Evolutionary conservation across 1,284 basidiomycete species (phyloP).

Genomic region (Papiliotrema fonsecae): DNA sequence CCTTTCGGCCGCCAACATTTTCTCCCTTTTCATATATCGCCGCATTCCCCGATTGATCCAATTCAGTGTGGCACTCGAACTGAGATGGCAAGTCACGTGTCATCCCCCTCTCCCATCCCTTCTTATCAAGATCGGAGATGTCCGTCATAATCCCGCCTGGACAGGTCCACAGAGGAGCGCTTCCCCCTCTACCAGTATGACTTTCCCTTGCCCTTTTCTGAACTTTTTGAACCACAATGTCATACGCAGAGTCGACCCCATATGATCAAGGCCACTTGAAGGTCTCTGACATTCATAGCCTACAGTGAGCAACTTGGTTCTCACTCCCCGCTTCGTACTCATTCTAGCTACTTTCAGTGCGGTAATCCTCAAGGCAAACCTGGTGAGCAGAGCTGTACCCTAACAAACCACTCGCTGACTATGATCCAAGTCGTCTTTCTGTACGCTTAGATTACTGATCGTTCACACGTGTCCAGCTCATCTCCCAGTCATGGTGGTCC

Average conservation of each 20-base stretch:
- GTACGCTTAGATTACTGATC: not conserved
- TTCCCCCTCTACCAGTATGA: too few relatives aligned
- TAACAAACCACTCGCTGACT: conserved; percentile 2
- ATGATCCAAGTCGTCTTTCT: conserved; percentile 72
- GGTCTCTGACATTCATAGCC: conserved; percentile 67
- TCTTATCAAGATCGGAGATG: too few relatives aligned
- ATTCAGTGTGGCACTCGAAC: too few relatives aligned
- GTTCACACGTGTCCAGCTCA: not conserved
- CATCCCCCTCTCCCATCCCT: too few relatives aligned
- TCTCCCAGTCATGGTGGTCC: conserved; percentile 27
- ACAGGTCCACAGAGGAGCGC: too few relatives aligned
- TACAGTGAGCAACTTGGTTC: conserved; percentile 62
- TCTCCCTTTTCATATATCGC: too few relatives aligned
- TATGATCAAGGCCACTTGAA: conserved; percentile 24
- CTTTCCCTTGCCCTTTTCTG: too few relatives aligned
- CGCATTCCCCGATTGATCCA: too few relatives aligned
- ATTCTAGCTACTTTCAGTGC: conserved; percentile 67
- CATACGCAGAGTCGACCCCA: not conserved
- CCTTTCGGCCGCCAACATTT: too few relatives aligned
- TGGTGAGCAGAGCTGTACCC: conserved; percentile 49
- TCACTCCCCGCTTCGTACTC: not conserved
- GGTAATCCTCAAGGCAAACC: conserved; percentile 71
- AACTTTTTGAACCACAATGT: not conserved
- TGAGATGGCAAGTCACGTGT: too few relatives aligned
- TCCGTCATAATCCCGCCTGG: too few relatives aligned